Evolutionary conservation across 108 stramenopile species (phyloP), one percentile per base, ranked within the genome.

Genomic region (Skeletonema tropicum): DNA sequence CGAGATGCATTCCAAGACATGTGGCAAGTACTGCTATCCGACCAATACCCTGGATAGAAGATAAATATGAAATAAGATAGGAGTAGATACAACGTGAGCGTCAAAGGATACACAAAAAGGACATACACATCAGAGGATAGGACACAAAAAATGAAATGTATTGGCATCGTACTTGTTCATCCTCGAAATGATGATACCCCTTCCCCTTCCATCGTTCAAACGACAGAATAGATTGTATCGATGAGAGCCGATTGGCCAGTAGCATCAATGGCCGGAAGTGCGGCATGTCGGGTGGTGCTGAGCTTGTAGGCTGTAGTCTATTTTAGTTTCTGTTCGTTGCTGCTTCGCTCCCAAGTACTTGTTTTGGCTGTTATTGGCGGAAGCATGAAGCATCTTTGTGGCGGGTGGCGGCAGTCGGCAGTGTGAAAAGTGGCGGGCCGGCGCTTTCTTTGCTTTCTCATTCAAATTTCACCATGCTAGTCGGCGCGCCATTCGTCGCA

Each of bases 171-270:
- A 70, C 67, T 71, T 60, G 61, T 23, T 55, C 60, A 66, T 68
- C 64, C 12, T 74, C 80, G 71, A 87, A 90, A 60, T 88, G 88
- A 26, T 76, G 78, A 68, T 87, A 78, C n/a, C 75, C 72, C 10
- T 82, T 57, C n/a, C 75, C 72, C 10, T 82, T 57, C 88, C 89
- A 89, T 31, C 79, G 67, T 3, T 90, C 82, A 77, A 93, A 87
- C 21, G 82, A 68, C 2, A 93, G 86, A 17, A 74, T 70, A 36
- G 80, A 78, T 59, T 93, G 92, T 41, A 90, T 57, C 42, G 68
- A 71, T 2, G 42, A 25, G 31, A 75, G 33, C 39, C 59, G 74
- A 75, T 75, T 46, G 19, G 36, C 66, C 6, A 75, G 9, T 1
- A 65, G 33, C 35, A 42, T 46, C 29, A 67, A 39, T 42, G 49